Evolutionary conservation across 2,329 filamentous ascomycete species (phyloP).

Genomic region (Colletotrichum sansevieriae): DNA sequence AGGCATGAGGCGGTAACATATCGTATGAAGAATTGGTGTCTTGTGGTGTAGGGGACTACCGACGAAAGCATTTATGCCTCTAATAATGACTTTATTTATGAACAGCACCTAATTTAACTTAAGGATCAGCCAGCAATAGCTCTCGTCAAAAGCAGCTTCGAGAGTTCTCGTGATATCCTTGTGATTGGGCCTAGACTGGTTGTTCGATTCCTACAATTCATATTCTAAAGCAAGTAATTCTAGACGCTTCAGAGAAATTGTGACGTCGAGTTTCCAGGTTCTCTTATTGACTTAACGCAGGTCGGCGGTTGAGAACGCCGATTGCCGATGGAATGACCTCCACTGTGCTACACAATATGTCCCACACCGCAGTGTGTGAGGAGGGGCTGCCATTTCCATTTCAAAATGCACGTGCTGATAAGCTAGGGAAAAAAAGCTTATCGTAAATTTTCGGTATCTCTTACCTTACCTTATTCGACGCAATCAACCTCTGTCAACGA

Average conservation of each 20-base stretch:
- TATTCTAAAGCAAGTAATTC: no score
- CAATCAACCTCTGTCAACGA: conserved; percentile 35
- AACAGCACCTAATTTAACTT: not conserved
- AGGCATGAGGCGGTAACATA: conserved; percentile 43
- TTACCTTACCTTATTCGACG: no score
- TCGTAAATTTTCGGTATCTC: conserved; percentile 21
- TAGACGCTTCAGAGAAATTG: no score
- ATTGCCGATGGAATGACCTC: not conserved
- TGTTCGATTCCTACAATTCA: no score
- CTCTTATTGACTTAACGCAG: no score
- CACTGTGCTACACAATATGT: not conserved
- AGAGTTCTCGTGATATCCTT: no score
- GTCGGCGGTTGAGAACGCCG: not conserved
- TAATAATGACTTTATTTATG: not conserved
- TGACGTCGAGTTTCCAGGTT: no score
- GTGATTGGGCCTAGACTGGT: no score
- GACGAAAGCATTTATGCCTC: not conserved
- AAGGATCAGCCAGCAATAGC: no score
- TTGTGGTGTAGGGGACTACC: not conserved
- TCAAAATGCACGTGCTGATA: conserved; percentile 40
- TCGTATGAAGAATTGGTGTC: not conserved
- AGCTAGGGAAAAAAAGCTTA: conserved; percentile 41
- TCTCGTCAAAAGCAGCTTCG: no score
- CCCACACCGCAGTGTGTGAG: no score
- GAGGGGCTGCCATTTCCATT: not conserved